Base-by-base conservation (phyloP, 768 basidiomycete genomes). In the Xerocomellus intermedius region DNA sequence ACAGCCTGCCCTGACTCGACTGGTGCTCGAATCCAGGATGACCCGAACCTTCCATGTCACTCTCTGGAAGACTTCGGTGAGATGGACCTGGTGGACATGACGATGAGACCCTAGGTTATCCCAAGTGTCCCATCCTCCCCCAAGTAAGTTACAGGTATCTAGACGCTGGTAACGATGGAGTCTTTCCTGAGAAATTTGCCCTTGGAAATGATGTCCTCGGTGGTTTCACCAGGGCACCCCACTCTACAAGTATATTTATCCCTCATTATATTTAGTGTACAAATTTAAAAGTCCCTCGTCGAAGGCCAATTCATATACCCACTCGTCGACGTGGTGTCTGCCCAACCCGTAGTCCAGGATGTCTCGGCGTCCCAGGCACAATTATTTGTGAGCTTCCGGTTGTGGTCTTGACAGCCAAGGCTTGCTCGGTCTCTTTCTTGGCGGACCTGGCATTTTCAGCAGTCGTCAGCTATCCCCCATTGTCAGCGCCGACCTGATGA, bases 281-380 rank as follows among this genome's bases (percentile, higher is more conserved):
- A 62, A n/a, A n/a, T n/a, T n/a, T n/a, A n/a, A 35, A 64, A 6
- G 16, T 42, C 32, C 39, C 9, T 33, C 13, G 12, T 26, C 28
- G 26, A 26, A 28, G 8, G 22, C 21, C 19, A 54, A 13, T 50
- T 69, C 64, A 91, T 61, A 93, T 83, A 26, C 91, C 91, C 28
- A 80, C 81, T 59, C 79, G 77, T 58, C 86, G 79, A 59, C 86
- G 74, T n/a, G 91, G 91, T 28, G 91, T 94, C 68, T 89, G 88
- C 3, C 78, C 78, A 30, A 87, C 75, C 47, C 89, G 77, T 63
- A 84, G 77, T 4, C 87, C 87, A 8, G 81, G 75, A 68, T 87
- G 85, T 60, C 86, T 78, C 12, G 91, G 90, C 8, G 91, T 93
- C 19, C 90, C 89, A 28, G 90, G 90, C 8, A 91, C 82, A 47